A percentile compares a stretch with the other conserved stretches of the same genome.
phyloP scores from a whole-genome alignment of 257 asterid species.

The Eucommia ulmoides region DNA sequence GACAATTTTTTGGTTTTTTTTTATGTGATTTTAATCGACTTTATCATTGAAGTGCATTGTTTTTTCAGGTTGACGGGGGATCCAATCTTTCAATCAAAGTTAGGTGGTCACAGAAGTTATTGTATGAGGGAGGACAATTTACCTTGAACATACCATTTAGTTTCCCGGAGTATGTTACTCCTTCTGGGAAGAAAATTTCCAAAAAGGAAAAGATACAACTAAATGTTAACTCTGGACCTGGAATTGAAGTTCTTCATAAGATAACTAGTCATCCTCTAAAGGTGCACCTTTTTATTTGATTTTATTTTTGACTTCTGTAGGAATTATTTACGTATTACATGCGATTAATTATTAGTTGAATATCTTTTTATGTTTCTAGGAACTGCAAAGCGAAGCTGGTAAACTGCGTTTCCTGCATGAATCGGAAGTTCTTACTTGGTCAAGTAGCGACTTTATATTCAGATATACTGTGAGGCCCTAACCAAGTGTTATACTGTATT shows the following conservation, averaged over 20 bases:
- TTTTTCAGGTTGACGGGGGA: slow-evolving; percentile 79
- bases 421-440: slow-evolving; percentile 75
- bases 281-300: slow-evolving; percentile 28
- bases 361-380: slow-evolving; percentile 29
- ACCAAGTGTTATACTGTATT: too few species aligned
- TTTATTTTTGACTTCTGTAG: neutral
- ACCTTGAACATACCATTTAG: slow-evolving; percentile 67
- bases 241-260: slow-evolving; percentile 46
- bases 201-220: slow-evolving; percentile 75
- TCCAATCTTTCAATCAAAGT: slow-evolving; percentile 54
- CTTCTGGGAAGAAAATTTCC: slow-evolving; percentile 74
- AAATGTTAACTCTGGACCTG: slow-evolving; percentile 57
- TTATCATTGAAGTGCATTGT: too few species aligned
- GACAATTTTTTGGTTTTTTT: too few species aligned
- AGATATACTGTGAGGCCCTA: slow-evolving; percentile 41
- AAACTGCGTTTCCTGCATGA: slow-evolving; percentile 55
- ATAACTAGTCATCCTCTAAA: slow-evolving; percentile 72
- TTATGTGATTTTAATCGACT: too few species aligned
- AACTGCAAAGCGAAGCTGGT: slow-evolving; percentile 51
- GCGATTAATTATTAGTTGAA: neutral
- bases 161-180: slow-evolving; percentile 78
- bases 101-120: slow-evolving; percentile 86
- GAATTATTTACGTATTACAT: neutral
- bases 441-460: slow-evolving; percentile 53
- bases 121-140: slow-evolving; percentile 44